Evolutionary conservation across 139 green algal genomes (phyloP).

Genomic region (Closterium sp.): DNA sequence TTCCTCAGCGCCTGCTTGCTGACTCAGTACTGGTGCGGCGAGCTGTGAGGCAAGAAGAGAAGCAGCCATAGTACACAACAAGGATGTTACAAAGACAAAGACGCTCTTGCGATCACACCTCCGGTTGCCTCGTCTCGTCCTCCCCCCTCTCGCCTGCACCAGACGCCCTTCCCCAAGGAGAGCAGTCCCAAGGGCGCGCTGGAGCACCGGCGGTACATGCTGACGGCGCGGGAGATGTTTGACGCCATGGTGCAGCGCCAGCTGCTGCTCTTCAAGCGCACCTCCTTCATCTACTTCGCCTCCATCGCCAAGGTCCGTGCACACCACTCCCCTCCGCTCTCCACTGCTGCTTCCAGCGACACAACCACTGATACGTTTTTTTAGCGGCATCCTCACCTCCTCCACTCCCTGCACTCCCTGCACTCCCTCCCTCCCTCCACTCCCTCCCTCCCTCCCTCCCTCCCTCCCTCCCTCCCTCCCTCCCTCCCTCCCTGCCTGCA

Average conservation of each 20-base stretch:
- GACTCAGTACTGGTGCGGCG: background rate
- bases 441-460: background rate
- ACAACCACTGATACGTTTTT: no score
- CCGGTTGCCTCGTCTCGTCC: background rate
- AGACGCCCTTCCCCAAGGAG: constrained; percentile 15
- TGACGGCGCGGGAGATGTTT: constrained; percentile 42
- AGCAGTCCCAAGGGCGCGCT: background rate
- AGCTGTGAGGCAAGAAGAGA: background rate
- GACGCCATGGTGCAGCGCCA: constrained; percentile 50
- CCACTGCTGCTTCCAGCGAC: background rate
- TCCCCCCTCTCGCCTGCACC: background rate
- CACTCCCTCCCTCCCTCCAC: no score
- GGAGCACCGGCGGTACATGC: constrained; percentile 5
- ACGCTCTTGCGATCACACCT: background rate
- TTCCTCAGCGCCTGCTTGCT: background rate
- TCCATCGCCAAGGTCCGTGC: constrained; percentile 38
- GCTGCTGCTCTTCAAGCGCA: constrained; percentile 54
- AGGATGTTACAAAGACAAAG: background rate
- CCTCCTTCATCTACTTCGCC: constrained; percentile 57
- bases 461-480: no score
- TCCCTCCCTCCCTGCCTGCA: background rate
- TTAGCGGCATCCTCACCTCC: background rate
- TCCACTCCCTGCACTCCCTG: no score
- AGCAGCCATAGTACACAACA: background rate
- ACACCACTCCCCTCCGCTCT: background rate